A percentile compares a stretch with the other conserved stretches of the same genome.
phyloP scores from a whole-genome alignment of 2,329 filamentous ascomycete species.

The Venturia pyrina region DNA sequence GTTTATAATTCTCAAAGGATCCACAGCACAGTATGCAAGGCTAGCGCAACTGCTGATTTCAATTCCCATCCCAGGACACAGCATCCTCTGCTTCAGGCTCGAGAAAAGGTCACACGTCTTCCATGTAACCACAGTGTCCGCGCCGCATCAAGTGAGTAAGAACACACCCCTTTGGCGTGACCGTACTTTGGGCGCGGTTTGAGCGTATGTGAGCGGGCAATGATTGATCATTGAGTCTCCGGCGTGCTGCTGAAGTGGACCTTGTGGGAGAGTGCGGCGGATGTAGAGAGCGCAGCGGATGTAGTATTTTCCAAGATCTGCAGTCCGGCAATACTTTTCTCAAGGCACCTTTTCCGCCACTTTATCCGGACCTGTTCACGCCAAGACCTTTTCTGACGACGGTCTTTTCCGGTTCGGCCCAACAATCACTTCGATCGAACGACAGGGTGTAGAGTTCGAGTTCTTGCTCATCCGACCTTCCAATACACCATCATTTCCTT shows the following conservation, averaged over 20 bases:
- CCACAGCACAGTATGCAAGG: no score
- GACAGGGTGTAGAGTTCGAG: not conserved
- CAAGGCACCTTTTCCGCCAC: not conserved
- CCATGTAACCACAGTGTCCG: no score
- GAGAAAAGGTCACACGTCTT: no score
- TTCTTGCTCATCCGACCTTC: not conserved
- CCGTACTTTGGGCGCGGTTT: no score
- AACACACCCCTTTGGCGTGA: no score
- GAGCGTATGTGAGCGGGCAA: no score
- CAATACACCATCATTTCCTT: not conserved
- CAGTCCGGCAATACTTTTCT: no score
- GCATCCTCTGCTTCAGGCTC: no score
- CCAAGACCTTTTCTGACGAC: not conserved
- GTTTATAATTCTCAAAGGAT: no score
- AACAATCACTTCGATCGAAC: not conserved
- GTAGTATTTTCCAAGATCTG: not conserved
- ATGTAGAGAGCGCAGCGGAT: not conserved
- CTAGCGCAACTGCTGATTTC: no score
- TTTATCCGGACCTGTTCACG: not conserved
- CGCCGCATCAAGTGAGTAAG: no score
- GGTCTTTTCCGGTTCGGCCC: not conserved
- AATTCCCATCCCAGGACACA: no score
- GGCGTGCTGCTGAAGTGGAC: not conserved
- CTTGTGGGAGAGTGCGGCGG: not conserved
- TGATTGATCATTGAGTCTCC: not conserved